A percentile compares a stretch with the other conserved stretches of the same genome.
These are phyloP conservation scores for Orobanche coerulescens DNA, from an alignment of 257 asterid genomes.

Conservation along the genomic window DNA sequence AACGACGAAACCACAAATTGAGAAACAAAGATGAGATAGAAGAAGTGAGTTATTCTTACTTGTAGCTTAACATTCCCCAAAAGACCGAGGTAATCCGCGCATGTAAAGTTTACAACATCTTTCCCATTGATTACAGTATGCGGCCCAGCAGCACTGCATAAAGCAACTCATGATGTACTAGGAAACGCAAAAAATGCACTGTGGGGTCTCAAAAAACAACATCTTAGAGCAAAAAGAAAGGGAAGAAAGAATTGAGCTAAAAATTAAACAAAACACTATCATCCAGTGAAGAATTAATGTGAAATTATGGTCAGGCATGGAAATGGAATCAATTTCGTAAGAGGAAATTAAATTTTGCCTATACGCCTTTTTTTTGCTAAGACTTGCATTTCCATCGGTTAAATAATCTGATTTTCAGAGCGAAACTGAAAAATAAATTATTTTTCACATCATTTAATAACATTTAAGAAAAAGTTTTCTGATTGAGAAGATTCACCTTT, in stretches of 20 bases:
- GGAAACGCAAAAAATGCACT: neutral
- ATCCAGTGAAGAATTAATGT: neutral
- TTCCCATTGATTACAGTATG: conserved; percentile 61
- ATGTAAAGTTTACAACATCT: conserved; percentile 78
- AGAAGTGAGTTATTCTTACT: conserved; percentile 33
- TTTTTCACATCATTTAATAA: neutral
- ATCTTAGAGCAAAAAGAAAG: neutral
- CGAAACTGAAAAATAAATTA: neutral
- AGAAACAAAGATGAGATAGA: conserved; percentile 19
- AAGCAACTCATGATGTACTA: conserved; percentile 22
- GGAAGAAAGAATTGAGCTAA: conserved; percentile 4
- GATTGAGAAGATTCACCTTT: conserved; percentile 43
- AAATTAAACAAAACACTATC: neutral
- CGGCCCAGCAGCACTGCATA: conserved; percentile 95
- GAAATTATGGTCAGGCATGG: conserved; percentile 1
- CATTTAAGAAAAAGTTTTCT: neutral
- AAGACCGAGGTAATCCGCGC: conserved; percentile 91
- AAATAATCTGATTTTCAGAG: neutral
- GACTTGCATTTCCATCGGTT: neutral
- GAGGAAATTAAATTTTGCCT: neutral
- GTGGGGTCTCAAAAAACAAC: neutral
- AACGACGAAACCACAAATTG: conserved; percentile 5
- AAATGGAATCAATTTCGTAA: neutral
- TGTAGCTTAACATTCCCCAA: conserved; percentile 70
- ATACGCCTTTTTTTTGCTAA: neutral